Base-by-base conservation (phyloP, 148 eudicot species). In the Cornus kousa region DNA sequence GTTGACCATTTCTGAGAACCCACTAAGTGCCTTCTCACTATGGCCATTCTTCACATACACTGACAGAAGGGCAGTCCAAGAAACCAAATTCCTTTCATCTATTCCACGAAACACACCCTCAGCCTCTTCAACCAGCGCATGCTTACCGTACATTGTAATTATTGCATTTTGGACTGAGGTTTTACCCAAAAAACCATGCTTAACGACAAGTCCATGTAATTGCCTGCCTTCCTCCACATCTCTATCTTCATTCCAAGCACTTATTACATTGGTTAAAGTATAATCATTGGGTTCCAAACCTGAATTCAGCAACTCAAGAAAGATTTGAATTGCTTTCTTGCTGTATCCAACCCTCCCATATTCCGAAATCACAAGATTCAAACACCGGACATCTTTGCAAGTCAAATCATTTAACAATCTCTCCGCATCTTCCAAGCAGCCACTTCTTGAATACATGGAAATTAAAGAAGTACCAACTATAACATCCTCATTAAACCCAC, bases 41-140 rank as follows among this genome's bases (percentile, higher is more conserved):
- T 46, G 46, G 76, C 77, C 71, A 79, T 48, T 64, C 74, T 39
- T 65, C 65, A 72, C 65, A 50, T 79, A 79, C 16, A n/a, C 37
- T 11, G 81, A 79, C 66, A 79, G 11, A 24, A 79, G 74, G 37
- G 77, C 81, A 23, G 71, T 79, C 81, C 81, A 79, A 9, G 81
- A 79, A 66, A 79, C 62, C 70, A 73, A 74, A 79, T 79, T 79
- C 28, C 65, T 72, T n/a, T 65, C 81, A 7, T 8, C 50, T 32
- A 79, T 79, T 62, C 31, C 66, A 9, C 4, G 39, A 67, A 79
- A 72, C 81, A 72, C 37, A 50, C n/a, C 66, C 76, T 79, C 72
- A 37, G 81, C 53, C 66, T 79, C 81, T 65, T 73, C 57, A 67
- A 79, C 70, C 77, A 79, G 53, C 48, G 71, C 76, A n/a, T 73